Conservation (phyloP, 345 rosid genomes). For the Atalantia buxifolia region DNA sequence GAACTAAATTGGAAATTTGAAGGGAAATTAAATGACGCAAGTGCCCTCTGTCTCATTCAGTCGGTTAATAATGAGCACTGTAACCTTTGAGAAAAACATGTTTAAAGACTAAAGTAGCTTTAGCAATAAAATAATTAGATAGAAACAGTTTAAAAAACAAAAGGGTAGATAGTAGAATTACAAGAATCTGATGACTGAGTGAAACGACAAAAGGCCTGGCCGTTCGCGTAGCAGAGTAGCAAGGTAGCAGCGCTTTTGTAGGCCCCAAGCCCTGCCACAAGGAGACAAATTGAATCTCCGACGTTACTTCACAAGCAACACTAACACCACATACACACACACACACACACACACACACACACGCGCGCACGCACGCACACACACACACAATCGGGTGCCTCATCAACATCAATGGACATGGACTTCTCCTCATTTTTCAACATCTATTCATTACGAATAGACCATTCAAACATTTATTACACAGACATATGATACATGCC, state of each 20-base stretch:
- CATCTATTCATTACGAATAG: neutral
- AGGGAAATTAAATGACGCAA: no score
- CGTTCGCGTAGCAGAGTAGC: slow-evolving; percentile 6
- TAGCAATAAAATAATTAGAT: neutral
- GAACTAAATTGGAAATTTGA: no score
- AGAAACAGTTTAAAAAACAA: neutral
- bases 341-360: neutral
- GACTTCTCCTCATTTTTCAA: neutral
- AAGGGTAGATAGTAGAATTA: neutral
- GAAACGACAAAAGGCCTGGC: slow-evolving; percentile 24
- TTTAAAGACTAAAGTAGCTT: neutral
- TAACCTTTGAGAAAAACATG: neutral
- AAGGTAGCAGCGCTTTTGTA: slow-evolving; percentile 29
- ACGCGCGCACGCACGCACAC: neutral
- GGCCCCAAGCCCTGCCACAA: slow-evolving; percentile 29
- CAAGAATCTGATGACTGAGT: slow-evolving; percentile 15
- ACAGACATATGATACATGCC: neutral
- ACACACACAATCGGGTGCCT: neutral
- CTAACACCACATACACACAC: no score
- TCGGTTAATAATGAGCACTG: no score
- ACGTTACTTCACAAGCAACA: slow-evolving; percentile 7
- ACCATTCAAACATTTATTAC: neutral
- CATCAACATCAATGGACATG: slow-evolving; percentile 10
- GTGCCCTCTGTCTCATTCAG: no score
- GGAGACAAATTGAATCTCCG: slow-evolving; percentile 35